Conservation (phyloP, 768 basidiomycete genomes). For the Ephemerocybe angulata region DNA sequence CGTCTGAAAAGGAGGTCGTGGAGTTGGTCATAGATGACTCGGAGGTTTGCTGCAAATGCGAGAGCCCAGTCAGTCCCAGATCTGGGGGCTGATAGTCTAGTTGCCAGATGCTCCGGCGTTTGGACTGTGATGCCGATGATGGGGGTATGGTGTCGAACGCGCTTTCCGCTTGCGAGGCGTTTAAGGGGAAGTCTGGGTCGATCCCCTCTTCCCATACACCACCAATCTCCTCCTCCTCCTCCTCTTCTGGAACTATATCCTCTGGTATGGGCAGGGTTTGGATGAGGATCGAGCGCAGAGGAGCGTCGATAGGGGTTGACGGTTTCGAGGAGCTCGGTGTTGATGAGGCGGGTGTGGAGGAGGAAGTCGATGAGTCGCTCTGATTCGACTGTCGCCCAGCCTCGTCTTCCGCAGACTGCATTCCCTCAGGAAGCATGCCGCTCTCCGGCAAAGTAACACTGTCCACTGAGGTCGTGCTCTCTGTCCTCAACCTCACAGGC, state of each 20-base stretch:
- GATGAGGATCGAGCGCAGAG: not conserved
- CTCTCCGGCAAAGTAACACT: too few relatives aligned
- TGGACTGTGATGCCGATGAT: too few relatives aligned
- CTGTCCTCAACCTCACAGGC: slow-evolving; percentile 9
- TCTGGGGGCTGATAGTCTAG: too few relatives aligned
- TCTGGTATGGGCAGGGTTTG: not conserved
- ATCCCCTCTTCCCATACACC: slow-evolving; percentile 1
- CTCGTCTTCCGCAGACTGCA: not conserved
- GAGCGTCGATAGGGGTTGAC: not conserved
- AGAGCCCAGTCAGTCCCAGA: too few relatives aligned
- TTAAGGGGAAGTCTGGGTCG: not conserved
- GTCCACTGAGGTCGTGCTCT: slow-evolving; percentile 12
- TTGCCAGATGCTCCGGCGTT: too few relatives aligned
- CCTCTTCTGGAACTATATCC: not conserved
- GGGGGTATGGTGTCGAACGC: too few relatives aligned
- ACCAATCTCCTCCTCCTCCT: not conserved
- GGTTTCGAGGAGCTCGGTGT: not conserved
- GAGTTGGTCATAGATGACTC: too few relatives aligned
- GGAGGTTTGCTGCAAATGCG: too few relatives aligned
- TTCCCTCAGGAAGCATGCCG: too few relatives aligned
- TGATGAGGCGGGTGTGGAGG: not conserved
- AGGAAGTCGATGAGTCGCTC: not conserved
- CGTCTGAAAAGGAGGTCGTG: too few relatives aligned
- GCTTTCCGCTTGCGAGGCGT: not conserved
- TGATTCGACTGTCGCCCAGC: not conserved